Evolutionary conservation across 2,329 filamentous ascomycete species (phyloP).

Genomic region (Colletotrichum filicis): DNA sequence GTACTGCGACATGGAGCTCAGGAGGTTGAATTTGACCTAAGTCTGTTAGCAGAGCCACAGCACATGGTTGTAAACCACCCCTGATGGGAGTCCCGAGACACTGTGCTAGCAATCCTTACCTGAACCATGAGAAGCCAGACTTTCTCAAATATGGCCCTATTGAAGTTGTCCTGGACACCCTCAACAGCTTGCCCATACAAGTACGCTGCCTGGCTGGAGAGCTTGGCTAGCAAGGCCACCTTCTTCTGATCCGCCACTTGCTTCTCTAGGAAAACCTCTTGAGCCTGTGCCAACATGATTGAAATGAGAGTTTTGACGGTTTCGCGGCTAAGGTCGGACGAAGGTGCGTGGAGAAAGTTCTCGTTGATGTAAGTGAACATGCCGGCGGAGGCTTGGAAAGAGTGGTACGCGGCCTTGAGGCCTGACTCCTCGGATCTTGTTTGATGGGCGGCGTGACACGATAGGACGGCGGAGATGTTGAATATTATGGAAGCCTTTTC

Average conservation of each 20-base stretch:
- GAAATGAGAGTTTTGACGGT: conserved; percentile 95
- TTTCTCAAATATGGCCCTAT: conserved; percentile 92
- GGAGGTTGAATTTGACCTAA: conserved; percentile 81
- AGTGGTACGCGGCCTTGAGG: conserved; percentile 96
- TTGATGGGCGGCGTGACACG: conserved; percentile 93
- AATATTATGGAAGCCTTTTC: conserved; percentile 99
- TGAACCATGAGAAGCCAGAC: conserved; percentile 88
- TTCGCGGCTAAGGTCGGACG: conserved; percentile 93
- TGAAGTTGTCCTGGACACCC: conserved; percentile 91
- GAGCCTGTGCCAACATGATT: conserved; percentile 93
- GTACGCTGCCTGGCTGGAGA: conserved; percentile 90
- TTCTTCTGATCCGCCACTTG: conserved; percentile 95
- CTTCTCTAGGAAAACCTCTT: conserved; percentile 98
- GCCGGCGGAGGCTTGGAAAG: conserved; percentile 96
- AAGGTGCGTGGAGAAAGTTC: conserved; percentile 97
- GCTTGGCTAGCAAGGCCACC: conserved; percentile 87
- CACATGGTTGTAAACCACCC: neutral
- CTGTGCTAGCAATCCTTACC: conserved; percentile 57
- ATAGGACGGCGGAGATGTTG: conserved; percentile 97
- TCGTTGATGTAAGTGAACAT: conserved; percentile 99
- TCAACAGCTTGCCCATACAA: conserved; percentile 90
- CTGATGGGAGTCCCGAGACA: neutral
- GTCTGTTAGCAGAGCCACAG: conserved; percentile 29
- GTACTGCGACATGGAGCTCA: conserved; percentile 89
- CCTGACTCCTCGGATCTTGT: conserved; percentile 92